Percentiles rank a stretch among this genome's conserved stretches.
Conservation (phyloP, 202 grass and related monocot species). For the Schoenoplectus triqueter region DNA sequence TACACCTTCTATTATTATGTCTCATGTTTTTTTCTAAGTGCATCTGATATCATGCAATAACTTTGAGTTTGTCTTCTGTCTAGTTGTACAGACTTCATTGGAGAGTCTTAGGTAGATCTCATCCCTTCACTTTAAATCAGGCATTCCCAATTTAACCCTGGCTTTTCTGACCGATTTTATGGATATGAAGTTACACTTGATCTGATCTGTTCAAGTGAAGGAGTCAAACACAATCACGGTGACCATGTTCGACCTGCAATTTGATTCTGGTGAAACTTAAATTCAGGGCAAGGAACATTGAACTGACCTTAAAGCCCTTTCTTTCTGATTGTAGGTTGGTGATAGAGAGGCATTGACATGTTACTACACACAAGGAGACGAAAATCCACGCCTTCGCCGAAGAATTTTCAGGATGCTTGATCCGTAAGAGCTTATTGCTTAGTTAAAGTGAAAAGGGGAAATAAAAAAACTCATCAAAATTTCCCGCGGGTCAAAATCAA, state of each 20-base stretch:
- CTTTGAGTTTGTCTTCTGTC: slow-evolving; percentile 2
- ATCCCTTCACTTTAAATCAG: neutral
- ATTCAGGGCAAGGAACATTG: slow-evolving; percentile 18
- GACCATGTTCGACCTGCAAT: neutral
- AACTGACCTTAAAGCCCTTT: slow-evolving; percentile 20
- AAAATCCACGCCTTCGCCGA: slow-evolving; percentile 71
- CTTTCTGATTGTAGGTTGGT: slow-evolving; percentile 61
- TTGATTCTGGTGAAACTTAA: slow-evolving; percentile 3
- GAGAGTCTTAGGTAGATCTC: neutral
- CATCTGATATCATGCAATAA: neutral
- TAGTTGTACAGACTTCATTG: slow-evolving; percentile 14
- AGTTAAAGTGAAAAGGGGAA: neutral
- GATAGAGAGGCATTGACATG: slow-evolving; percentile 62
- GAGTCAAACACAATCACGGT: neutral
- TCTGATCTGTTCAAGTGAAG: neutral
- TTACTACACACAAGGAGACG: slow-evolving; percentile 73
- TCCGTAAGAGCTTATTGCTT: slow-evolving; percentile 59
- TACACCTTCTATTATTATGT: slow-evolving; percentile 16
- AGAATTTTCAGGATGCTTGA: slow-evolving; percentile 94
- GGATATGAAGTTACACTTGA: neutral
- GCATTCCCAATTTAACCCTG: neutral
- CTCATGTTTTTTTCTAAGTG: neutral
- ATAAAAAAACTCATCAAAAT: neutral
- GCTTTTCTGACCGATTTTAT: neutral
- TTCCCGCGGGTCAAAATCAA: neutral